Base-by-base conservation (phyloP, 2,329 filamentous ascomycete species). In the Ophiocordyceps camponoti-saundersi region DNA sequence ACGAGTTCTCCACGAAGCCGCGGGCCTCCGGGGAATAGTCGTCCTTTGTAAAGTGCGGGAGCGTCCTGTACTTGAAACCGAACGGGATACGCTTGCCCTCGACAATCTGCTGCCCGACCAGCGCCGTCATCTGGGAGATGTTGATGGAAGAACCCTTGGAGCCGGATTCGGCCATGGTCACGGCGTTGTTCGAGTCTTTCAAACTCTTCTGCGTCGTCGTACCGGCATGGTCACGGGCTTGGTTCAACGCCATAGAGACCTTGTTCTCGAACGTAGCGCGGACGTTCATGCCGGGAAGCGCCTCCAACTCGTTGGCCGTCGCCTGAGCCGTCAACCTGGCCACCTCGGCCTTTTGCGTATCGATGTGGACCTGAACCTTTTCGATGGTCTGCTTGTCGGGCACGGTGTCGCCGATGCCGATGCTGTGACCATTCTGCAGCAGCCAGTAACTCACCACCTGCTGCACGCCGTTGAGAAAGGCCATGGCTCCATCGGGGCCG, bases 101-200 rank as follows among this genome's bases (percentile, higher is more conserved):
- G 10, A 98, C 88, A 53, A 93, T 94, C 63, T 98, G 93, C 63
- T 98, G 92, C 53, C 93, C 92, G 50, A 99, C 93, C 53, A 96
- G 77, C 23, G 92, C 92, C 51, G 89, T 93, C 92, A 99, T 98
- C 66, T 99, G 92, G 16, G 93, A 95, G 57, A 99, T 96, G 64
- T 99, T 99, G 72, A 98, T 96, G 13, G 87, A 90, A 2, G 92
- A 96, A 62, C 92, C 92, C 72, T 99, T 99, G 55, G 93, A 98
- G 58, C 92, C 92, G 49, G 92, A 95, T 46, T 82, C 80, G 50
- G 93, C 88, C 85, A 96, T 99, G 59, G 88, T 86, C 47, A 94
- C 87, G 45, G 90, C 90, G 58, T 96, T 95, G 73, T 98, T 98
- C 57, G 85, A 72, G 65, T 95, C 87, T 68, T 95, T 95, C 62